These are phyloP conservation scores for Phenoliferia sp. DNA, from an alignment of 1,284 basidiomycete species.

Conservation along the genomic window DNA sequence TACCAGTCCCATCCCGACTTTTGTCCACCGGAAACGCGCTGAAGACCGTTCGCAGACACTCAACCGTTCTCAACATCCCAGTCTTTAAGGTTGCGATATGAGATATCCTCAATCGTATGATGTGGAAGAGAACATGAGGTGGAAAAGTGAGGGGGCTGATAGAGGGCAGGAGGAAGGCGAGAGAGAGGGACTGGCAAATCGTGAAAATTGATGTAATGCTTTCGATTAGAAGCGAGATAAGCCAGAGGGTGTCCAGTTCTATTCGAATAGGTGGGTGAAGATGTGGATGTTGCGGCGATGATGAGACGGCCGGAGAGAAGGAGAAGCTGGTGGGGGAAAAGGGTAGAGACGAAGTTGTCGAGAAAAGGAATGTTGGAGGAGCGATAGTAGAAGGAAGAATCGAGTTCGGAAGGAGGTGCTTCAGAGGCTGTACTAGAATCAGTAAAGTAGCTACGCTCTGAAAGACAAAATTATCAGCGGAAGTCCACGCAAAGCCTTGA, in stretches of 20 bases:
- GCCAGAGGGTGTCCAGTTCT: constrained; percentile 7
- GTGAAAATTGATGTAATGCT: constrained; percentile 2
- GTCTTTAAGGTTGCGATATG: constrained; percentile 1
- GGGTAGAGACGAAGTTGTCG: neutral
- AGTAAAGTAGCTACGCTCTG: constrained; percentile 4
- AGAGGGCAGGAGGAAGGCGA: neutral
- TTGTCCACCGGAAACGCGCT: constrained; percentile 5
- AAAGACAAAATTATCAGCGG: neutral
- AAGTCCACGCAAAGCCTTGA: too few species aligned
- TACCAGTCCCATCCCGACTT: too few species aligned
- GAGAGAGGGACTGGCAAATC: neutral
- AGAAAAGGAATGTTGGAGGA: constrained; percentile 4
- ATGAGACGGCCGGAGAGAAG: neutral
- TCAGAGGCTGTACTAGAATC: constrained; percentile 3
- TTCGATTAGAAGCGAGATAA: constrained; percentile 9
- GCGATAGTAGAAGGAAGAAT: constrained; percentile 5
- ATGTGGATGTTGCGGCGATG: neutral
- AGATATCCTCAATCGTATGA: neutral
- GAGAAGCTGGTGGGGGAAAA: neutral
- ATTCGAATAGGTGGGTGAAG: neutral
- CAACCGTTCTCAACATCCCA: constrained; percentile 5
- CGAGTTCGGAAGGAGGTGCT: constrained; percentile 13
- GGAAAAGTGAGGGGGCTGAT: constrained; percentile 3
- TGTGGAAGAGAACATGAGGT: constrained; percentile 11
- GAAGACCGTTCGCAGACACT: constrained; percentile 5